Percentiles rank a stretch among this genome's conserved stretches.
phyloP scores from a whole-genome alignment of 345 rosid genomes.

The Aquilaria sinensis region DNA sequence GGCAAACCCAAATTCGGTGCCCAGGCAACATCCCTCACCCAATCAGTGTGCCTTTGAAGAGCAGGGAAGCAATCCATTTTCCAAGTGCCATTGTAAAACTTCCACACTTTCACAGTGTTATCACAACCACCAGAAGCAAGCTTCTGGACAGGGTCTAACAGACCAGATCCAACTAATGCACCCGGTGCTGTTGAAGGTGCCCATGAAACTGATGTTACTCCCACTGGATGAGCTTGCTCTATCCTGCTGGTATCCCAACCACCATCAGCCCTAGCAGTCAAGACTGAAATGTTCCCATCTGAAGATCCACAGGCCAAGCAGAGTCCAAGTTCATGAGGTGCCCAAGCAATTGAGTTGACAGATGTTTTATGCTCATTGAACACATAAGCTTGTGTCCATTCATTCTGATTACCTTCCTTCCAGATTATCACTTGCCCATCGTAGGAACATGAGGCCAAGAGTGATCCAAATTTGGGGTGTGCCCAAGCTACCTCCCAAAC shows the following conservation, averaged over 20 bases:
- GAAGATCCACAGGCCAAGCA: constrained; percentile 19
- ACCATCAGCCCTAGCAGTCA: constrained; percentile 17
- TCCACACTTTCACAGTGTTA: constrained; percentile 19
- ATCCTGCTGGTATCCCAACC: constrained; percentile 16
- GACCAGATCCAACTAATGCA: constrained; percentile 18
- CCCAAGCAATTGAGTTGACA: constrained; percentile 19
- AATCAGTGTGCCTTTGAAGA: constrained; percentile 17
- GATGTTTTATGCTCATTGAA: constrained; percentile 16
- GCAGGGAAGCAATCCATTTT: constrained; percentile 20
- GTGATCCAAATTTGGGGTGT: constrained; percentile 14
- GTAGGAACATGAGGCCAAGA: constrained; percentile 13
- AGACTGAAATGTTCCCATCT: constrained; percentile 17
- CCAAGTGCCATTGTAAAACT: constrained; percentile 11
- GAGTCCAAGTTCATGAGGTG: constrained; percentile 14
- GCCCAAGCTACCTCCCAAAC: constrained; percentile 17
- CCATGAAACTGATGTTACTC: constrained; percentile 17
- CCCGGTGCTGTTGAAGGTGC: constrained; percentile 16
- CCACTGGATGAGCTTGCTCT: constrained; percentile 16
- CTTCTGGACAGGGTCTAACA: constrained; percentile 19
- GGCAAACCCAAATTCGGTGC: constrained; percentile 19
- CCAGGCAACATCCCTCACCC: constrained; percentile 20
- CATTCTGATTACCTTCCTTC: constrained; percentile 19
- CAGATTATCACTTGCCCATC: constrained; percentile 16
- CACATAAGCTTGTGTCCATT: constrained; percentile 13
- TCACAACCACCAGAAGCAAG: constrained; percentile 21